Evolutionary conservation across 129 eudicot genomes (phyloP).

Genomic region (Lactuca saligna): DNA sequence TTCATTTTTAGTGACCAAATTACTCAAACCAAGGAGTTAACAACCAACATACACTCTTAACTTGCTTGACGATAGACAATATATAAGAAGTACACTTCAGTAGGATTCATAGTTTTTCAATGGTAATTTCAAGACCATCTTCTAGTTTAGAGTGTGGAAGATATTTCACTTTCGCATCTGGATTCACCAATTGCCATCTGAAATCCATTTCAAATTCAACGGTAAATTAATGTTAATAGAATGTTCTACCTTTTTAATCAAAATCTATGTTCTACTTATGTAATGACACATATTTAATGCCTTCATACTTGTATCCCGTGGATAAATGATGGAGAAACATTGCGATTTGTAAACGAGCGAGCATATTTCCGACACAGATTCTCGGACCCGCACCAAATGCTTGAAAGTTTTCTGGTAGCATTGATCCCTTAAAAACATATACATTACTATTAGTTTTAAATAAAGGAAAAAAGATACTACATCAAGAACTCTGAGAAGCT

Average conservation of each 20-base stretch:
- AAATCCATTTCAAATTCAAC: constrained; percentile 2
- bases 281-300: background rate
- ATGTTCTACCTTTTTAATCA: background rate
- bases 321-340: constrained; percentile 43
- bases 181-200: constrained; percentile 66
- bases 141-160: constrained; percentile 57
- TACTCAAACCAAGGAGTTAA: too few species aligned
- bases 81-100: background rate
- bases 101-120: constrained; percentile 20
- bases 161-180: constrained; percentile 47
- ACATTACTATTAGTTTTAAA: background rate
- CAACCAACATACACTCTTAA: too few species aligned
- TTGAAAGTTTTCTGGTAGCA: constrained; percentile 33
- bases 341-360: constrained; percentile 47
- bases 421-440: constrained; percentile 19
- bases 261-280: background rate
- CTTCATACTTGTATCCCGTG: constrained; percentile 41
- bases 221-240: too few species aligned
- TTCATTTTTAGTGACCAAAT: too few species aligned
- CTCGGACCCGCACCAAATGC: constrained; percentile 46
- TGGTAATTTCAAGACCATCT: constrained; percentile 48
- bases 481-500: background rate
- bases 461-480: background rate
- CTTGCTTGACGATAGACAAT: too few species aligned
- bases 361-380: constrained; percentile 48